Base-by-base conservation (phyloP, 495 filamentous ascomycete genomes). In the Glarea lozoyensis region DNA sequence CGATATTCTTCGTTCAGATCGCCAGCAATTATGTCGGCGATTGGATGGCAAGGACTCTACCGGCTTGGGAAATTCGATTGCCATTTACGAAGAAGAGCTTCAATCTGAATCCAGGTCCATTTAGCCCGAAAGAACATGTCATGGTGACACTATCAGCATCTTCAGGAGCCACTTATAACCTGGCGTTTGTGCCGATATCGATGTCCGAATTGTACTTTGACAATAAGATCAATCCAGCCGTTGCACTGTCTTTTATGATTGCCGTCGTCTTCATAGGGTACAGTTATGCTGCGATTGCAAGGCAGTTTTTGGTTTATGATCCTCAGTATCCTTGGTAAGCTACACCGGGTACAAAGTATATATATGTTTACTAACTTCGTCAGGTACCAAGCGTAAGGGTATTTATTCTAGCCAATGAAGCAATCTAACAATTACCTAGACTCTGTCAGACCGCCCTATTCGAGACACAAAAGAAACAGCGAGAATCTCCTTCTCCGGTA, bases 81-180 rank as follows among this genome's bases (percentile, higher is more conserved):
- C 72, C 72, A 1, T 66, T 72, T 35, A 73, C 68, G 2, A 59
- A 48, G 13, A 64, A 57, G 60, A 57, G 58, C n/a, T 74, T 73
- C 48, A 70, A 52, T 39, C 52, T 76, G 11, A 77, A 77, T 42
- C 73, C 73, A 0, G 73, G 70, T 0, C 72, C 73, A 0, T 77
- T 69, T 66, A 73, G 66, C 36, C 59, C 68, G 43, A 77, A 75
- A 54, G 73, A 79, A 48, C 74, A 77, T 57, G 71, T 76, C 6
- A 53, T 79, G 15, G 65, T 76, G 2, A 73, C 69, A 5, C 52
- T 77, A 29, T 70, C 72, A 0, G 70, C 74, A 2, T 68, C 69
- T 4, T 73, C 72, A 5, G 74, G 72, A 5, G 74, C 70, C 0
- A 73, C 66, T 6, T 66, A 65, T 22, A 75, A 72, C 46, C 51